A percentile compares a stretch with the other conserved stretches of the same genome.
Evolutionary conservation across 2,329 filamentous ascomycete genomes (phyloP).

Genomic region (Paecilomyces variotii): DNA sequence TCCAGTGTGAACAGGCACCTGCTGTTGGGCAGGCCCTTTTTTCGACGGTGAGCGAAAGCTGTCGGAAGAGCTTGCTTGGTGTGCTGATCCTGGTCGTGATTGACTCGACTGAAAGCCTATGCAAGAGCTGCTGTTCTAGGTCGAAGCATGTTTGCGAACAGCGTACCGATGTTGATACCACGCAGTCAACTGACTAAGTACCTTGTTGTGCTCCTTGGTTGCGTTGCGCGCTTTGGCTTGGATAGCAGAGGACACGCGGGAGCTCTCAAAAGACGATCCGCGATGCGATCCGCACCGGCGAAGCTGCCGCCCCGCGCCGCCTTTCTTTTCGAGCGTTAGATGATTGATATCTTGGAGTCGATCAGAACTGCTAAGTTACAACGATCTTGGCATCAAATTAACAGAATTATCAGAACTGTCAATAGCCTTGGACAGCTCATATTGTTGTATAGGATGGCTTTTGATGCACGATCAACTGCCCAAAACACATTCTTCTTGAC

Average conservation of each 20-base stretch:
- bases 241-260: neutral
- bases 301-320: neutral
- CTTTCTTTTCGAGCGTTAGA: neutral
- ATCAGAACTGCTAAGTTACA: neutral
- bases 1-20: neutral
- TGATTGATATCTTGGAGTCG: no score
- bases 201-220: neutral
- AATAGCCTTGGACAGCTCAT: no score
- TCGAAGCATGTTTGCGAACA: neutral
- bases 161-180: neutral
- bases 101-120: neutral
- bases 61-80: neutral
- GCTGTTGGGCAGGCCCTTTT: neutral
- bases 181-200: neutral
- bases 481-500: no score
- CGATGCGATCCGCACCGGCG: neutral
- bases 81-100: neutral
- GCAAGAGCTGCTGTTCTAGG: neutral
- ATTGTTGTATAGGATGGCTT: neutral
- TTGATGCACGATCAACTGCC: no score
- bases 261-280: neutral
- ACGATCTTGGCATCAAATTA: neutral
- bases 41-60: neutral
- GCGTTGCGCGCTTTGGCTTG: neutral
- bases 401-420: neutral